These are phyloP conservation scores for Capsella rubella DNA, from an alignment of 441 rosid genomes.

Conservation along the genomic window DNA sequence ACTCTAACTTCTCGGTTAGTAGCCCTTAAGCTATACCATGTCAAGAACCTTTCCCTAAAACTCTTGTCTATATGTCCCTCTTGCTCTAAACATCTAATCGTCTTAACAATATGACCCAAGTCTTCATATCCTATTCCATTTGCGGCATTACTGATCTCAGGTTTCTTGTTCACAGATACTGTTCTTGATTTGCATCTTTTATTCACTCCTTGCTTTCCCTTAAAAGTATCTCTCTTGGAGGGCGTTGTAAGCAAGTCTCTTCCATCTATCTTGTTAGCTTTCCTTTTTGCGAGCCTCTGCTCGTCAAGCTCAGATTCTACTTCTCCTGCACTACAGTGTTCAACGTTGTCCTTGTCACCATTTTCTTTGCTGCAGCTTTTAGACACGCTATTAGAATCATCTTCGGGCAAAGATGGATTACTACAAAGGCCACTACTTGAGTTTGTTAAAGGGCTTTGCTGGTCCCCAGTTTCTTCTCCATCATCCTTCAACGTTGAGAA, in stretches of 20 bases:
- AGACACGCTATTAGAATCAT: slow-evolving; percentile 73
- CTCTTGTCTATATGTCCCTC: slow-evolving; percentile 88
- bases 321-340: slow-evolving; percentile 32
- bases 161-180: slow-evolving; percentile 54
- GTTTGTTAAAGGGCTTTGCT: slow-evolving; percentile 74
- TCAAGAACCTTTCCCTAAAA: slow-evolving; percentile 91
- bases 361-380: slow-evolving; percentile 53
- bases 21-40: slow-evolving; percentile 96
- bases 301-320: slow-evolving; percentile 44
- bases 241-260: slow-evolving; percentile 82
- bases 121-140: slow-evolving; percentile 61
- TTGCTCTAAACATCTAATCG: slow-evolving; percentile 79
- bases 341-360: slow-evolving; percentile 28
- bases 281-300: slow-evolving; percentile 47
- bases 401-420: slow-evolving; percentile 84
- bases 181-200: slow-evolving; percentile 59
- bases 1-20: slow-evolving; percentile 73
- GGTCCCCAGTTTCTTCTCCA: slow-evolving; percentile 51
- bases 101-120: slow-evolving; percentile 80
- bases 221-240: slow-evolving; percentile 68
- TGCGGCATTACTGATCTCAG: slow-evolving; percentile 48
- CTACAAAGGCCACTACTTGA: slow-evolving; percentile 78
- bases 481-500: slow-evolving; percentile 54
- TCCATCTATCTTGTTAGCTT: slow-evolving; percentile 49
- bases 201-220: slow-evolving; percentile 59